Conservation (phyloP, 1,139 yeast genomes). For the Magnusiomyces starmeri region DNA sequence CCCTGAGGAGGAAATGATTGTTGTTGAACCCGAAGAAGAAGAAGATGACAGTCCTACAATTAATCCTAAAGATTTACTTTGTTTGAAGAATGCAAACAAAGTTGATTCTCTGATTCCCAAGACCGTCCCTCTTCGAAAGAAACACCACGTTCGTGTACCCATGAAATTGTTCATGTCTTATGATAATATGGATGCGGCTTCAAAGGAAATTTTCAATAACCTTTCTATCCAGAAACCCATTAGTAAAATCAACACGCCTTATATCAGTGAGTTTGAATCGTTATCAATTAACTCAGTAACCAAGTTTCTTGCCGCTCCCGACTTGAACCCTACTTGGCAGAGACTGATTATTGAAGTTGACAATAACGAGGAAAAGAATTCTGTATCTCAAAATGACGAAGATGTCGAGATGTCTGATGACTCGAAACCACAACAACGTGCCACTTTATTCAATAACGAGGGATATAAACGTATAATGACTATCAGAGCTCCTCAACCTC, state of each 20-base stretch:
- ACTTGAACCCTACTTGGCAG: constrained; percentile 30
- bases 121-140: background rate
- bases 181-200: constrained; percentile 43
- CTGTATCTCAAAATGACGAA: background rate
- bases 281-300: constrained; percentile 31
- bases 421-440: constrained; percentile 4
- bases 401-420: background rate
- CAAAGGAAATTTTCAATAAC: constrained; percentile 26
- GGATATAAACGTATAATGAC: constrained; percentile 22
- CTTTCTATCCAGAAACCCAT: constrained; percentile 23
- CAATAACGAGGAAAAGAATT: background rate
- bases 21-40: background rate
- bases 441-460: constrained; percentile 20
- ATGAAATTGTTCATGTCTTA: constrained; percentile 51
- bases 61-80: background rate
- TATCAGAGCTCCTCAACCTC: constrained; percentile 72
- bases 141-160: constrained; percentile 8
- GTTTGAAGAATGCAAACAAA: background rate
- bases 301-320: constrained; percentile 30
- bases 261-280: constrained; percentile 29
- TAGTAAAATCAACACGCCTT: constrained; percentile 24
- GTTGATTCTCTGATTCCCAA: constrained; percentile 4
- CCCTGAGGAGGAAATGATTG: background rate
- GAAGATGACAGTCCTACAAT: background rate
- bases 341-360: constrained; percentile 26